Evolutionary conservation across 1,139 yeast genomes (phyloP).

Genomic region (Kluyveromyces sp.): DNA sequence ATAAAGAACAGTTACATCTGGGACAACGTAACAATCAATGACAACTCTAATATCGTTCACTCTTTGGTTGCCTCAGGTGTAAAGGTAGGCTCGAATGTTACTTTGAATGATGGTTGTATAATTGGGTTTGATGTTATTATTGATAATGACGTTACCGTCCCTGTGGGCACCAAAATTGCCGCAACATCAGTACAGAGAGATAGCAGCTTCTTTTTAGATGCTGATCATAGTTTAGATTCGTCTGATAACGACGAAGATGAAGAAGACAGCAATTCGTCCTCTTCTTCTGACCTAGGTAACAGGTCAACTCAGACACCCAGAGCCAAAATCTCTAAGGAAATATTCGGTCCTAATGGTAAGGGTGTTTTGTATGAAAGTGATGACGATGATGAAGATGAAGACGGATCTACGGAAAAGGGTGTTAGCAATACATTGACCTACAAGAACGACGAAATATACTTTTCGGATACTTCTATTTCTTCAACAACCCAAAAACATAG

Average conservation of each 20-base stretch:
- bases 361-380: constrained; percentile 54
- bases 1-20: constrained; percentile 76
- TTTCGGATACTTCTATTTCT: constrained; percentile 76
- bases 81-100: constrained; percentile 43
- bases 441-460: constrained; percentile 53
- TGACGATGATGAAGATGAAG: constrained; percentile 39
- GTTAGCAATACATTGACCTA: constrained; percentile 38
- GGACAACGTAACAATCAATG: constrained; percentile 72
- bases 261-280: constrained; percentile 1
- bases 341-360: constrained; percentile 54
- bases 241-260: constrained; percentile 20
- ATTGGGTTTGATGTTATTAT: constrained; percentile 66
- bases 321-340: constrained; percentile 27
- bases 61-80: constrained; percentile 66
- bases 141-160: constrained; percentile 43
- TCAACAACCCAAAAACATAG: constrained; percentile 43
- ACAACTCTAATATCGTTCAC: constrained; percentile 47
- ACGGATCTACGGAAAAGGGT: constrained; percentile 28
- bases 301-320: too few relatives aligned
- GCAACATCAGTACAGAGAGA: constrained; percentile 34
- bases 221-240: constrained; percentile 27
- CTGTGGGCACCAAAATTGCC: constrained; percentile 45
- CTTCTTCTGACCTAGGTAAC: not conserved
- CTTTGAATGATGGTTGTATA: constrained; percentile 62
- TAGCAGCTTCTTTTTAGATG: constrained; percentile 15